Evolutionary conservation across 2,329 filamentous ascomycete species (phyloP).

Genomic region (Aspergillus quadrilineatus): DNA sequence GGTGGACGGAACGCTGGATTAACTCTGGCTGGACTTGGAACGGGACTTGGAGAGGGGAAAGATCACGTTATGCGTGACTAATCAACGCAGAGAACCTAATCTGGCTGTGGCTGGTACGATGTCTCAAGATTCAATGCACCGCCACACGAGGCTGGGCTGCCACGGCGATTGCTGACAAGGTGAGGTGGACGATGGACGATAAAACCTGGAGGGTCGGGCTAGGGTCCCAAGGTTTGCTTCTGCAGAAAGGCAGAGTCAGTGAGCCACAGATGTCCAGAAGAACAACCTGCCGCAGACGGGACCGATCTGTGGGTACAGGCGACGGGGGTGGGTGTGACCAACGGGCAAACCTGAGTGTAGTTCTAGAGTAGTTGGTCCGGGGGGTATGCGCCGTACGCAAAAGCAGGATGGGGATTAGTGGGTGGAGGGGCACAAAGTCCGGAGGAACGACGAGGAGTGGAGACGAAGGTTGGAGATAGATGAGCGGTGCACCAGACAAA

Average conservation of each 20-base stretch:
- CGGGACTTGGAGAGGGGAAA: constrained; percentile 19
- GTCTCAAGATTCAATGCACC: constrained; percentile 8
- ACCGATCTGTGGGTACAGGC: constrained; percentile 25
- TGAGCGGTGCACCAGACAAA: constrained; percentile 14
- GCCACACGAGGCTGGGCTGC: constrained; percentile 21
- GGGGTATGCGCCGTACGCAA: constrained; percentile 6
- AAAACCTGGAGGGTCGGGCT: background rate
- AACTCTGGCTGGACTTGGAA: constrained; percentile 6
- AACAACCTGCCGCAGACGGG: constrained; percentile 22
- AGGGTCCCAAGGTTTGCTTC: constrained; percentile 16
- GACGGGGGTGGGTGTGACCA: constrained; percentile 20
- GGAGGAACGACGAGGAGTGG: constrained; percentile 7
- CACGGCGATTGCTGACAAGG: too few relatives aligned
- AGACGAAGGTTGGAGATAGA: constrained; percentile 11
- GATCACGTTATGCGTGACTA: constrained; percentile 25
- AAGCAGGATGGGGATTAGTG: constrained; percentile 17
- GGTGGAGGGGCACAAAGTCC: constrained; percentile 11
- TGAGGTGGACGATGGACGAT: background rate
- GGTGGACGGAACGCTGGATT: constrained; percentile 14
- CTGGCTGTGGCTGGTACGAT: background rate
- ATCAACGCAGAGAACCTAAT: background rate
- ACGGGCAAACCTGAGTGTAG: constrained; percentile 16
- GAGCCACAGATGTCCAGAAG: constrained; percentile 10
- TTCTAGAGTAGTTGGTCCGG: constrained; percentile 5
- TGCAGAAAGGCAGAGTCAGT: constrained; percentile 20